These are phyloP conservation scores for Achaetomiella virescens DNA, from an alignment of 495 filamentous ascomycete genomes.

Conservation along the genomic window DNA sequence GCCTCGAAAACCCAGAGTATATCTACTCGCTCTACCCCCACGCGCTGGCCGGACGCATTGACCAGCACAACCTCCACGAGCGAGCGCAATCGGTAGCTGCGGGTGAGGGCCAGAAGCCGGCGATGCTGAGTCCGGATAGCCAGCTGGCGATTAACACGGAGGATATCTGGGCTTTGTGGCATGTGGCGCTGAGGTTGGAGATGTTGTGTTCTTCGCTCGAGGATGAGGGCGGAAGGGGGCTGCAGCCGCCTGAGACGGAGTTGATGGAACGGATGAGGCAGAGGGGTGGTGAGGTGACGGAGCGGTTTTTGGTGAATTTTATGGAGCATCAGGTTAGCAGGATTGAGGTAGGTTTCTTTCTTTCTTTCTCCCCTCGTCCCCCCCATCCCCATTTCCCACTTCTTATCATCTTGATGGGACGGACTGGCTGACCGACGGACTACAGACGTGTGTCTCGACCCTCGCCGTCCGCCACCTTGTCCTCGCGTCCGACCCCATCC, in stretches of 20 bases:
- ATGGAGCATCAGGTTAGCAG: constrained; percentile 90
- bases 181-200: constrained; percentile 80
- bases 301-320: constrained; percentile 76
- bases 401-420: neutral
- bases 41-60: constrained; percentile 70
- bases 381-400: neutral
- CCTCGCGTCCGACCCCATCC: constrained; percentile 34
- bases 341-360: constrained; percentile 69
- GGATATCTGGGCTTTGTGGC: constrained; percentile 84
- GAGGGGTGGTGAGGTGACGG: constrained; percentile 77
- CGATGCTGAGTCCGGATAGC: constrained; percentile 40
- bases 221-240: constrained; percentile 45
- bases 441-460: constrained; percentile 44
- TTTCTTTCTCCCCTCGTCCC: too few species aligned
- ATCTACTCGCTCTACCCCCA: constrained; percentile 93
- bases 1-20: constrained; percentile 93
- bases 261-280: constrained; percentile 78
- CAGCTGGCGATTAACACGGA: constrained; percentile 69
- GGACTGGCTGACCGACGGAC: neutral
- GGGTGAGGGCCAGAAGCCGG: constrained; percentile 25
- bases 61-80: constrained; percentile 53
- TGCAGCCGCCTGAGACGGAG: constrained; percentile 71
- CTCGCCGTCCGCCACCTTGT: constrained; percentile 60
- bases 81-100: constrained; percentile 27
- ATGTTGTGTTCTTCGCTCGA: constrained; percentile 85